phyloP scores from a whole-genome alignment of 805 yeast species.

The Candida odintsovae region DNA sequence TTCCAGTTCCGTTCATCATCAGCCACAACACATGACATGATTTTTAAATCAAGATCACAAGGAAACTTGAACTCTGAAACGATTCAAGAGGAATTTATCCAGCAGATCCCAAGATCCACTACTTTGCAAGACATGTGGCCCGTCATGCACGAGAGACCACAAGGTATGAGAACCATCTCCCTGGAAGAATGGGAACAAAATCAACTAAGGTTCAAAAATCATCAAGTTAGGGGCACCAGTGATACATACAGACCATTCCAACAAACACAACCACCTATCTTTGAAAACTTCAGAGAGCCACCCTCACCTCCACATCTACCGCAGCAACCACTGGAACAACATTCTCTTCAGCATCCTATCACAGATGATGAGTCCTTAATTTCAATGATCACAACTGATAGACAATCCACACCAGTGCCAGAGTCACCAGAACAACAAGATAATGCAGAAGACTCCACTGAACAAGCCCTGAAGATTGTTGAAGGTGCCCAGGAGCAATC shows the following conservation, averaged over 20 bases:
- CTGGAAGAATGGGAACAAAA: conserved; percentile 18
- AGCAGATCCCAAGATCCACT: conserved; percentile 19
- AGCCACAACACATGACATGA: not conserved
- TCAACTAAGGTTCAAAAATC: conserved; percentile 7
- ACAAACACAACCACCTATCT: not conserved
- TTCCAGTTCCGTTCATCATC: not conserved
- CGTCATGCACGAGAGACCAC: conserved; percentile 2
- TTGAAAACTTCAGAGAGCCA: conserved; percentile 1
- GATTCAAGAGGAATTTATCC: conserved; percentile 6
- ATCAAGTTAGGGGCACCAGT: not conserved
- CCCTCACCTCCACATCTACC: not conserved
- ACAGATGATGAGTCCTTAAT: conserved; percentile 3
- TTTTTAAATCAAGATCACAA: not conserved
- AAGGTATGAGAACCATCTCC: conserved; percentile 17
- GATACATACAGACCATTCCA: not conserved
- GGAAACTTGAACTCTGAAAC: not conserved
- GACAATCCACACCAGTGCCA: not conserved
- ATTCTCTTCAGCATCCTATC: not conserved
- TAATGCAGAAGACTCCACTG: conserved; percentile 15
- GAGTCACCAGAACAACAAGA: not conserved
- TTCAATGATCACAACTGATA: not conserved
- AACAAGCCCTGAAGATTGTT: conserved; percentile 19
- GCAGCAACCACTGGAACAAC: not conserved
- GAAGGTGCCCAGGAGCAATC: conserved; percentile 11
- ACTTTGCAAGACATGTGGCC: conserved; percentile 15